A percentile compares a stretch with the other conserved stretches of the same genome.
These are phyloP conservation scores for Celoporthe dispersa DNA, from an alignment of 2,329 filamentous ascomycete species.

Conservation along the genomic window DNA sequence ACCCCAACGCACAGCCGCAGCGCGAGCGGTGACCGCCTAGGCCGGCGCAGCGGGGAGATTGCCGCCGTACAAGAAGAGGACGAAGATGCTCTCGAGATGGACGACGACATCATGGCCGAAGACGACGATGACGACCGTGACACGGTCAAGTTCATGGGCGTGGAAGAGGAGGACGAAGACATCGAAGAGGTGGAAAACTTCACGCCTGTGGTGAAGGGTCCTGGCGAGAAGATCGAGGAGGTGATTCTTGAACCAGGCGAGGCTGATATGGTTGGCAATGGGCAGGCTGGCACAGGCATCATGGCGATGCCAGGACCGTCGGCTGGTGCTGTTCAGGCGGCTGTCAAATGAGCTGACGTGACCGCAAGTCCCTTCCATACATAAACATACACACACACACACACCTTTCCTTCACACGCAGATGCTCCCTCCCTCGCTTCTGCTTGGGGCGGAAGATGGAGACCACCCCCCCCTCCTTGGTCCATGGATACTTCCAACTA, in stretches of 20 bases:
- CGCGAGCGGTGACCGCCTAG: constrained; percentile 66
- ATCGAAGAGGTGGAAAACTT: constrained; percentile 42
- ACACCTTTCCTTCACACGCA: neutral
- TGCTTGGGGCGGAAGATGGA: neutral
- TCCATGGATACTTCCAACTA: neutral
- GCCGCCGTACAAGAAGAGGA: constrained; percentile 69
- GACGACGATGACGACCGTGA: constrained; percentile 45
- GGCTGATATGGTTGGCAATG: constrained; percentile 11
- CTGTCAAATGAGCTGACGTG: neutral
- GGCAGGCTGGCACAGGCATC: neutral
- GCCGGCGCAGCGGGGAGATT: constrained; percentile 73
- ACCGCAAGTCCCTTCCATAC: neutral
- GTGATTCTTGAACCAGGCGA: constrained; percentile 29
- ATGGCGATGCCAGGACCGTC: neutral
- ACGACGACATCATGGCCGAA: constrained; percentile 38
- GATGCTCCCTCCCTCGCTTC: neutral
- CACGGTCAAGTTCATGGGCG: constrained; percentile 54
- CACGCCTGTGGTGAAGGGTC: constrained; percentile 28
- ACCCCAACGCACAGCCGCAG: constrained; percentile 50
- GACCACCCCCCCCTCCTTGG: neutral
- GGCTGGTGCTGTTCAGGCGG: neutral
- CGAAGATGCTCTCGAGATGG: constrained; percentile 47
- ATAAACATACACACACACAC: neutral
- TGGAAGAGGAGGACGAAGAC: constrained; percentile 52
- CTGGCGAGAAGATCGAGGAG: constrained; percentile 31